Evolutionary conservation across 163 green algal genomes (phyloP), one percentile per base, ranked within the genome.

Genomic region (Coccomyxa subellipsoidea): DNA sequence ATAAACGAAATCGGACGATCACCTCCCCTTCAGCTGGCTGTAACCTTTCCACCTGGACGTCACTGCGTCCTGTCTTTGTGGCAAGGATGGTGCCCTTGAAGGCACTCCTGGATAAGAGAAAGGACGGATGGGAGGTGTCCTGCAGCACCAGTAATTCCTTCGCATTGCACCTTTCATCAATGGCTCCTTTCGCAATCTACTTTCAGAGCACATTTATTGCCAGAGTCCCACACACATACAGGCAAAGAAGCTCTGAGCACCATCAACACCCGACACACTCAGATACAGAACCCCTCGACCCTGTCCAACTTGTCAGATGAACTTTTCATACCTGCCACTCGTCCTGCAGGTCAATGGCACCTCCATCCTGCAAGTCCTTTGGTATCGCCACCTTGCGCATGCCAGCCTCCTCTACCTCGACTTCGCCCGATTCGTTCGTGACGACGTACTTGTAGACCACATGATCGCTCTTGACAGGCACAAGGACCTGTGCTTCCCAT

Each of bases 391-490:
- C 35, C 0, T 54, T 88, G 32, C 87, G 88, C 70, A 81, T 80
- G 59, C 84, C 66, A 21, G 29, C 77, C 72, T 90, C 85, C 80
- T 81, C 86, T 34, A 85, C 88, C 54, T 88, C 71, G 39, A 93
- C 87, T 34, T 85, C 84, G 6, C 80, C 53, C 0, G 80, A 72
- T 78, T 93, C 90, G 69, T 90, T 76, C 32, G 92, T 85, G 0
- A 96, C 59, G 15, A 79, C 89, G 71, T 93, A 94, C 37, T 85
- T 86, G 81, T 94, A 95, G 27, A 85, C 31, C 87, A 88, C 54
- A 81, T 72, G 0, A 72, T 59, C 38, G 91, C 38, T 34, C 10
- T 27, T n/a, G 9, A 21, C 32, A 7, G 79, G 84, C 37, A 90
- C 40, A 2, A 70, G 72, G 31, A 88, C 53, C n/a, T 47, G 31